These are phyloP conservation scores for Lonicera japonica DNA, from an alignment of 129 eudicot species.

Conservation along the genomic window DNA sequence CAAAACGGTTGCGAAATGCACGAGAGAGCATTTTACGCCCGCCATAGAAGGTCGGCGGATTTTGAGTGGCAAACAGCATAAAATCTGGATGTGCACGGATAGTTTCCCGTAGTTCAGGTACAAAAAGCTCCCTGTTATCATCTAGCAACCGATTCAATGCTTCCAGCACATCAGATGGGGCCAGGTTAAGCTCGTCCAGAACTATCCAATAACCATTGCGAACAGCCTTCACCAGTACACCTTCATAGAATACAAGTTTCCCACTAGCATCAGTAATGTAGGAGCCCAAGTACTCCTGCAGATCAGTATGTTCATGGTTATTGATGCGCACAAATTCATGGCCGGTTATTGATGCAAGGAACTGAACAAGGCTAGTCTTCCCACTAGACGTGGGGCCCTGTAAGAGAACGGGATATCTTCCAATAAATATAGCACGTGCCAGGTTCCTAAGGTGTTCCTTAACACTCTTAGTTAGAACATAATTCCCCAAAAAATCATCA, in stretches of 20 bases:
- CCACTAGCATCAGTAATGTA: conserved; percentile 85
- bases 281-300: conserved; percentile 93
- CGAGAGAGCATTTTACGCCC: conserved; percentile 96
- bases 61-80: conserved; percentile 98
- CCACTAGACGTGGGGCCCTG: conserved; percentile 99
- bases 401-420: conserved; percentile 82
- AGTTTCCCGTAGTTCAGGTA: conserved; percentile 77
- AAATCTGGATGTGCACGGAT: conserved; percentile 75
- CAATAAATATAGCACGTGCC: conserved; percentile 66
- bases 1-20: conserved; percentile 94
- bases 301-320: conserved; percentile 96
- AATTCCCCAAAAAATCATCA: conserved; percentile 39
- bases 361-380: conserved; percentile 94
- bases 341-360: conserved; percentile 78
- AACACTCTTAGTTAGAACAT: conserved; percentile 70
- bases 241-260: conserved; percentile 83
- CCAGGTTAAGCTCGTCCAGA: conserved; percentile 90
- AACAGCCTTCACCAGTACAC: conserved; percentile 88
- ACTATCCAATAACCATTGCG: conserved; percentile 92
- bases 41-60: conserved; percentile 93
- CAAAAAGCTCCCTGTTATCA: conserved; percentile 91
- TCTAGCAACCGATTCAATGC: conserved; percentile 88
- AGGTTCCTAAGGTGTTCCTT: conserved; percentile 66
- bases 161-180: conserved; percentile 96
- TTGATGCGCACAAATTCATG: conserved; percentile 93